A percentile compares a stretch with the other conserved stretches of the same genome.
phyloP scores from a whole-genome alignment of 176 grass and related monocot genomes.

The Bromus sterilis region DNA sequence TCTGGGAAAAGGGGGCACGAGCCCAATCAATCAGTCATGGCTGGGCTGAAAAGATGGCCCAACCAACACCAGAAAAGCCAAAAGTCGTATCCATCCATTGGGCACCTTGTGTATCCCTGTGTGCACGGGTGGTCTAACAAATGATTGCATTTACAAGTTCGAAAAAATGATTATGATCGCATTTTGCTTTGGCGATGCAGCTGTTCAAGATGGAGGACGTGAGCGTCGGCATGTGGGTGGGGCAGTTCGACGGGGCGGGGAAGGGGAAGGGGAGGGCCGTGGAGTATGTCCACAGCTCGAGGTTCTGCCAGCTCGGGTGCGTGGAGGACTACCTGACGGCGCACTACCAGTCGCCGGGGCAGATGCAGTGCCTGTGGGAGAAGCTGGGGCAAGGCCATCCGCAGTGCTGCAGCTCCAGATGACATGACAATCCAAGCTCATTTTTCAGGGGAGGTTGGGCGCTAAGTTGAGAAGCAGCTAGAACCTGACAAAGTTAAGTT shows the following conservation, averaged over 20 bases:
- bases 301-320: conserved; percentile 59
- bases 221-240: conserved; percentile 79
- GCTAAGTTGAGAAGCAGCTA: not conserved
- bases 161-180: conserved; percentile 44
- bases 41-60: conserved; percentile 25
- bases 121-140: conserved; percentile 28
- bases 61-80: conserved; percentile 10
- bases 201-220: conserved; percentile 81
- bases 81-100: not conserved
- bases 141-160: too few species aligned
- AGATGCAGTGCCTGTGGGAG: conserved; percentile 72
- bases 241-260: conserved; percentile 24
- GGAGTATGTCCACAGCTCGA: conserved; percentile 33
- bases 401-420: conserved; percentile 54
- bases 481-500: conserved; percentile 6
- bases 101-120: not conserved
- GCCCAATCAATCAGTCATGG: conserved; percentile 37
- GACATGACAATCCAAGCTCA: not conserved
- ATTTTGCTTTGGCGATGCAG: conserved; percentile 17
- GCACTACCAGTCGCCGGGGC: conserved; percentile 65
- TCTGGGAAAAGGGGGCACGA: not conserved
- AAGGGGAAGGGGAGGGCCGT: not conserved
- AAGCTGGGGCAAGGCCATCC: conserved; percentile 36
- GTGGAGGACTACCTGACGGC: conserved; percentile 47
- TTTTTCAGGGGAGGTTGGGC: not conserved